Evolutionary conservation across 441 rosid genomes (phyloP).

Genomic region (Metrosideros polymorpha): DNA sequence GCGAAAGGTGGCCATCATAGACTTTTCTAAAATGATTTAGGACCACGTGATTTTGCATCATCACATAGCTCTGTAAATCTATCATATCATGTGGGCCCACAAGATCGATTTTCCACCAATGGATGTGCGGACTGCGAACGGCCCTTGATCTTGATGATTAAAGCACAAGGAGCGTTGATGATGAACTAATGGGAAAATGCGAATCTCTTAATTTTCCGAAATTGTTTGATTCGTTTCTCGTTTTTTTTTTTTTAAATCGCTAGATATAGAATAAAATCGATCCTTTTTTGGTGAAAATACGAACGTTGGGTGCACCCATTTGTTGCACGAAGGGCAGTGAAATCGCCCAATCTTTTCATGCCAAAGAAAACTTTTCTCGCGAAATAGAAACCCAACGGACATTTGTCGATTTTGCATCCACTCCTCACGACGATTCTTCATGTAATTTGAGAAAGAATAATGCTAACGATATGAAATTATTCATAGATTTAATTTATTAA

Average conservation of each 20-base stretch:
- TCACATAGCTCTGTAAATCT: no score
- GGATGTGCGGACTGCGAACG: background rate
- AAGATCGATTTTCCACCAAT: background rate
- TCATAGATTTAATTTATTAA: no score
- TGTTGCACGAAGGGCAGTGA: accelerated
- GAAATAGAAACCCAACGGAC: background rate
- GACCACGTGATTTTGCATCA: background rate
- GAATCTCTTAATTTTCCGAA: background rate
- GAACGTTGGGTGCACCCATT: background rate
- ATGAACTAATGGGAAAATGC: background rate
- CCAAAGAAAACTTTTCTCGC: background rate
- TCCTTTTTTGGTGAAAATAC: background rate
- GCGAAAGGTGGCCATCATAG: background rate
- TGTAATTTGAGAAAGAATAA: background rate
- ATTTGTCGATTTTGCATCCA: background rate
- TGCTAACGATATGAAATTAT: no score
- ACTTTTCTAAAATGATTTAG: background rate
- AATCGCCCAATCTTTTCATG: background rate
- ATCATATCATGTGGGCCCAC: background rate
- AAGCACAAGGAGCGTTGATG: background rate
- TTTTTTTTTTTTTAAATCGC: background rate
- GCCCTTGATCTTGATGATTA: background rate
- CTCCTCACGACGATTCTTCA: accelerated
- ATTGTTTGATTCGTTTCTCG: background rate
- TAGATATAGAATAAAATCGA: background rate